These are phyloP conservation scores for Schizosaccharomyces pombe DNA, from an alignment of 805 yeast genomes.

Conservation along the genomic window DNA sequence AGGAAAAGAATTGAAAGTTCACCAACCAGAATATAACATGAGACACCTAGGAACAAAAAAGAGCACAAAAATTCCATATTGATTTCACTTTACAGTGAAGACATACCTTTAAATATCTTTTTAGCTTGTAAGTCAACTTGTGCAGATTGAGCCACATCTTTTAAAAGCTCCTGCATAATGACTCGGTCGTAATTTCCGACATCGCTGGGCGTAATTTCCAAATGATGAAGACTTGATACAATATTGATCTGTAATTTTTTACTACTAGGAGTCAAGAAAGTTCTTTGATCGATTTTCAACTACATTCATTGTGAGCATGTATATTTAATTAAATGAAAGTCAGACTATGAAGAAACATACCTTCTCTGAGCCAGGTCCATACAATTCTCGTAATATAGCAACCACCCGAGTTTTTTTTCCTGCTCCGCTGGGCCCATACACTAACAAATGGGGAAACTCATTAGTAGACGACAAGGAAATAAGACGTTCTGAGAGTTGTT, in stretches of 20 bases:
- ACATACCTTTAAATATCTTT: constrained; percentile 21
- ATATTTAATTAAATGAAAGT: too few species aligned
- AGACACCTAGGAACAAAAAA: background rate
- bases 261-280: constrained; percentile 40
- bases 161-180: constrained; percentile 78
- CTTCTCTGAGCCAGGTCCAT: constrained; percentile 61
- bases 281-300: constrained; percentile 72
- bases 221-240: constrained; percentile 71
- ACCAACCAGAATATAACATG: too few species aligned
- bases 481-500: constrained; percentile 37
- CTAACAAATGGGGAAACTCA: constrained; percentile 76
- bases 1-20: too few species aligned
- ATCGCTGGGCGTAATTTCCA: constrained; percentile 90
- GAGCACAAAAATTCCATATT: background rate
- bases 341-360: background rate
- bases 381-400: constrained; percentile 53
- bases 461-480: constrained; percentile 41
- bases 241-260: constrained; percentile 76
- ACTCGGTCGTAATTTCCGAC: constrained; percentile 90
- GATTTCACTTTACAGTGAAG: too few species aligned
- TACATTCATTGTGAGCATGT: too few species aligned
- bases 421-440: constrained; percentile 91
- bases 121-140: constrained; percentile 56
- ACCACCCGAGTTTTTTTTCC: constrained; percentile 89
- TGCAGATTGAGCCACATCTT: constrained; percentile 86